phyloP scores from a whole-genome alignment of 73 alveolate species.

The Stentor roeselii region DNA sequence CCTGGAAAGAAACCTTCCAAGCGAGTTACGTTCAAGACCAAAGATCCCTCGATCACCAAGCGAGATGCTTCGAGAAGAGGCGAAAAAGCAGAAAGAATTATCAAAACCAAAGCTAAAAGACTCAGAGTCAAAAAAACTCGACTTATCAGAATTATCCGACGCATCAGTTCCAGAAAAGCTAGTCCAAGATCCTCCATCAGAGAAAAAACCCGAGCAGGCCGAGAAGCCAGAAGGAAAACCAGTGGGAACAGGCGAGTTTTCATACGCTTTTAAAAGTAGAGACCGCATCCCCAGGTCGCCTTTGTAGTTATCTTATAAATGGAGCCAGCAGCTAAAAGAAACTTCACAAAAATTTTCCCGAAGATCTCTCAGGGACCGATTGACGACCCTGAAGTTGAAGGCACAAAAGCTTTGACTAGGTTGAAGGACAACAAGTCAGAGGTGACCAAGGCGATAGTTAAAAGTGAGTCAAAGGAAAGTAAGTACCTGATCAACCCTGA shows the following conservation, averaged over 20 bases:
- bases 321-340: background rate
- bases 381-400: background rate
- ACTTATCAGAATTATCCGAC: background rate
- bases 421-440: background rate
- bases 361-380: conserved; percentile 20
- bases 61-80: conserved; percentile 39
- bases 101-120: conserved; percentile 27
- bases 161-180: background rate
- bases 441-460: background rate
- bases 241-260: conserved; percentile 35
- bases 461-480: background rate
- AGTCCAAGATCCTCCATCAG: background rate
- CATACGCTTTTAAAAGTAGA: conserved; percentile 42
- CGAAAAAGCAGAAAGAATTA: conserved; percentile 11
- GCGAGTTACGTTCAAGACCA: conserved; percentile 73
- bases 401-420: background rate
- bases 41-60: conserved; percentile 77
- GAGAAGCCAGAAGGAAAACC: conserved; percentile 38
- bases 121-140: background rate
- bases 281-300: conserved; percentile 57
- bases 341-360: background rate
- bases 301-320: conserved; percentile 30
- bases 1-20: conserved; percentile 44
- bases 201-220: background rate
- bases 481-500: conserved; percentile 45